Percentiles rank a stretch among this genome's conserved stretches.
phyloP scores from a whole-genome alignment of 805 yeast genomes.

The Kuraishia capsulata region DNA sequence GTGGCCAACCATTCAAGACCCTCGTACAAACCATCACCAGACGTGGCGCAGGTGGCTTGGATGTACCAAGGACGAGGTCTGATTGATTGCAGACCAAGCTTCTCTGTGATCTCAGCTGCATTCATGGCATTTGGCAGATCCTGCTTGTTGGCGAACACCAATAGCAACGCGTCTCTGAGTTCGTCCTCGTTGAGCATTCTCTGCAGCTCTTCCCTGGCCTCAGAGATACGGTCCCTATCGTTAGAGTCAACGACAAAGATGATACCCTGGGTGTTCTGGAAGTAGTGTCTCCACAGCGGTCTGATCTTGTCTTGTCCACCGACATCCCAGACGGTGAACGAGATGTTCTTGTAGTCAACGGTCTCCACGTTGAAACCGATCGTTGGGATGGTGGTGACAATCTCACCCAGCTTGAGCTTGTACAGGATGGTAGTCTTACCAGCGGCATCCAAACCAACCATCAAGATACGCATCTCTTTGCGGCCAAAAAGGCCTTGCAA shows the following conservation, averaged over 20 bases:
- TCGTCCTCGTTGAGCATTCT: slow-evolving; percentile 98
- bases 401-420: slow-evolving; percentile 92
- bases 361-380: slow-evolving; percentile 97
- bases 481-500: slow-evolving; percentile 94
- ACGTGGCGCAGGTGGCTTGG: slow-evolving; percentile 98
- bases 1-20: slow-evolving; percentile 96
- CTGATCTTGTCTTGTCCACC: slow-evolving; percentile 99
- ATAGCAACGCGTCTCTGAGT: slow-evolving; percentile 89
- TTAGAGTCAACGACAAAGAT: slow-evolving; percentile 96
- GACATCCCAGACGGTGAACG: slow-evolving; percentile 98
- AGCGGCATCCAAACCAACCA: slow-evolving; percentile 98
- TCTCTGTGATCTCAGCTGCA: slow-evolving; percentile 97
- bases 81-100: slow-evolving; percentile 91
- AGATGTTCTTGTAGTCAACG: slow-evolving; percentile 93
- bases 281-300: slow-evolving; percentile 98
- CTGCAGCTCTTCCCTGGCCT: slow-evolving; percentile 97
- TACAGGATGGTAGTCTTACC: slow-evolving; percentile 96
- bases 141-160: slow-evolving; percentile 97
- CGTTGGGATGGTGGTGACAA: slow-evolving; percentile 93
- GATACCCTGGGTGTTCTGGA: slow-evolving; percentile 97
- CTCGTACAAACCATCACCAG: slow-evolving; percentile 97
- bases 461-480: slow-evolving; percentile 95
- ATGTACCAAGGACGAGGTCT: slow-evolving; percentile 99
- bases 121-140: slow-evolving; percentile 99
- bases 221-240: slow-evolving; percentile 96